Evolutionary conservation across 352 stramenopile species (phyloP), one percentile per base, ranked within the genome.

Genomic region (Pythium myriotylum): DNA sequence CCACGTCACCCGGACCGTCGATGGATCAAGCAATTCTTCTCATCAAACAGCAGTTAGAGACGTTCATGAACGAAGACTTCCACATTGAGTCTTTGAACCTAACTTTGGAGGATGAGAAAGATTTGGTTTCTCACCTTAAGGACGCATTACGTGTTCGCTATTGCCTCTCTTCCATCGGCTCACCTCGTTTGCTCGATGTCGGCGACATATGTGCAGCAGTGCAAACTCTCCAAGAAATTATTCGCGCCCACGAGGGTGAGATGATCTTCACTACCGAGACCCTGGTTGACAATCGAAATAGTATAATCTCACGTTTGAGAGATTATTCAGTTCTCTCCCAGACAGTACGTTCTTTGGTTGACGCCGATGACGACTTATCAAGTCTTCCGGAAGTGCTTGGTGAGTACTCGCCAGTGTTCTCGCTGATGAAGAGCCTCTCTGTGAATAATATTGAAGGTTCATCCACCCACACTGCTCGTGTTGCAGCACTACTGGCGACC

Each of bases 1-100:
- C 23, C 7, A 6, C 9, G 16, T 45, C 35, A 24, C 22, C 19
- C n/a, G 12, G 45, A 27, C 4, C 12, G 17, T 73, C 67, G 9
- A 69, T 65, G 5, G 68, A 76, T 12, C 62, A 76, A 16, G 63
- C 76, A 14, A 42, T 87, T 24, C 48, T 65, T 24, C 57, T 74
- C 5, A 27, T 87, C 19, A 72, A 69, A 24, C 77, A 88, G 45
- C 77, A 88, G 42, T 33, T 88, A 6, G 73, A 84, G 40, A 81
- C 76, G 10, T 70, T 81, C 19, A 10, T 84, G 46, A 76, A 66
- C 43, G 71, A 86, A 32, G 57, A 71, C 6, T 79, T 79, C 53
- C 67, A 75, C 12, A 22, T 86, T 2, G 50, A 75, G 24, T 43
- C 70, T 23, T 52, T 42, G 13, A 42, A 73, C 2, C 0, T 80